Evolutionary conservation across 2,329 filamentous ascomycete species (phyloP).

Genomic region (Microcyclosporella mali): DNA sequence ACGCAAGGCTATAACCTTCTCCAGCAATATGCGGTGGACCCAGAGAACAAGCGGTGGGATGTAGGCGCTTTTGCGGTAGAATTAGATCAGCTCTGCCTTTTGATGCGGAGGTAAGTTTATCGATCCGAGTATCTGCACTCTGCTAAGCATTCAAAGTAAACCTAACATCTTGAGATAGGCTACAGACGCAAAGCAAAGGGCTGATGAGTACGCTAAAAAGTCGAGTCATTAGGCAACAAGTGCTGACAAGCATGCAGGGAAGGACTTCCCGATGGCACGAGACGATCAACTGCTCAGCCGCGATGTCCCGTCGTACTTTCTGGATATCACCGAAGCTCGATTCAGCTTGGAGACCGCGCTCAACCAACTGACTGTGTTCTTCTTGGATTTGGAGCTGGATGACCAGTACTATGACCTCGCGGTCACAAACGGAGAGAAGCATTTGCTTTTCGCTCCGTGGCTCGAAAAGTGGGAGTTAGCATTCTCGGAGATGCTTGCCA

Average conservation of each 20-base stretch:
- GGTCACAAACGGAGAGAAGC: conserved; percentile 18
- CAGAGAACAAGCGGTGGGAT: conserved; percentile 14
- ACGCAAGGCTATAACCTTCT: conserved; percentile 20
- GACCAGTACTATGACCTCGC: conserved; percentile 22
- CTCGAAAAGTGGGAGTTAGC: conserved; percentile 19
- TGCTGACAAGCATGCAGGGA: conserved; percentile 4
- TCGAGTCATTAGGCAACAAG: neutral
- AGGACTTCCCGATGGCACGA: conserved; percentile 9
- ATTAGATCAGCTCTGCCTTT: conserved; percentile 17
- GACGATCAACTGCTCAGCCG: conserved; percentile 2
- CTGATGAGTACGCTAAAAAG: conserved; percentile 1
- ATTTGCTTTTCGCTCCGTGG: conserved; percentile 16
- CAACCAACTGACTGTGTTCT: conserved; percentile 18
- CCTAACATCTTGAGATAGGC: conserved; percentile 4
- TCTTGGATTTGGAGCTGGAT: conserved; percentile 21
- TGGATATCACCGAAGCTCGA: conserved; percentile 13
- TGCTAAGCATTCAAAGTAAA: conserved; percentile 1
- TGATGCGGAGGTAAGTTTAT: conserved; percentile 12
- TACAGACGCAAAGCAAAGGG: conserved; percentile 21
- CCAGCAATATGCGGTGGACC: conserved; percentile 17
- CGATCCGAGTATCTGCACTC: neutral
- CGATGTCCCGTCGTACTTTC: conserved; percentile 12
- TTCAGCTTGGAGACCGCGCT: conserved; percentile 15
- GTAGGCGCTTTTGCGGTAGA: conserved; percentile 18
- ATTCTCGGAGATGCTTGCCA: conserved; percentile 14